These are phyloP conservation scores for Nakaseomyces delphensis DNA, from an alignment of 1,139 yeast species.

Conservation along the genomic window DNA sequence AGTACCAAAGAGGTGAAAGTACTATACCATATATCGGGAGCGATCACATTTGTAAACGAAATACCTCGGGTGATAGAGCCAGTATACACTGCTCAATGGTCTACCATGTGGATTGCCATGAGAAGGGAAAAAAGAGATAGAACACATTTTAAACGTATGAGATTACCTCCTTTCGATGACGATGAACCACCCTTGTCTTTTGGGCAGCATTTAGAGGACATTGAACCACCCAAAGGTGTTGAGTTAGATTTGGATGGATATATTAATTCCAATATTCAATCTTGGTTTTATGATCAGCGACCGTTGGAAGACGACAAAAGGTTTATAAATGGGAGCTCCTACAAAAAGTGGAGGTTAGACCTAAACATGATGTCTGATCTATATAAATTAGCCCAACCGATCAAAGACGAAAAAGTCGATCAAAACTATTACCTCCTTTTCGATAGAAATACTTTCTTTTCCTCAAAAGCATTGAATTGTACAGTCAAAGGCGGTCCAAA, in stretches of 20 bases:
- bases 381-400: constrained; percentile 58
- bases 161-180: constrained; percentile 94
- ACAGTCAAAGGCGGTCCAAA: constrained; percentile 95
- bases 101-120: constrained; percentile 87
- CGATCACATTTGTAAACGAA: constrained; percentile 91
- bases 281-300: constrained; percentile 74
- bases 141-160: constrained; percentile 79
- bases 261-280: constrained; percentile 51
- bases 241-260: constrained; percentile 52
- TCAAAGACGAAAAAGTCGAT: constrained; percentile 48
- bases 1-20: constrained; percentile 76
- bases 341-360: constrained; percentile 61
- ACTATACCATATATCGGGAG: constrained; percentile 84
- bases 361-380: constrained; percentile 57
- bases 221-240: constrained; percentile 65
- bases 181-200: constrained; percentile 90
- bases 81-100: constrained; percentile 91
- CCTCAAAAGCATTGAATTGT: constrained; percentile 82
- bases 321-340: constrained; percentile 61
- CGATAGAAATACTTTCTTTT: constrained; percentile 68
- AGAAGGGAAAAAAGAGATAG: constrained; percentile 88
- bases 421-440: constrained; percentile 59
- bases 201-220: constrained; percentile 65
- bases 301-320: constrained; percentile 56
- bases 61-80: constrained; percentile 89